Percentiles rank a stretch among this genome's conserved stretches.
Conservation (phyloP, 1,139 yeast genomes). For the Candida sojae region DNA sequence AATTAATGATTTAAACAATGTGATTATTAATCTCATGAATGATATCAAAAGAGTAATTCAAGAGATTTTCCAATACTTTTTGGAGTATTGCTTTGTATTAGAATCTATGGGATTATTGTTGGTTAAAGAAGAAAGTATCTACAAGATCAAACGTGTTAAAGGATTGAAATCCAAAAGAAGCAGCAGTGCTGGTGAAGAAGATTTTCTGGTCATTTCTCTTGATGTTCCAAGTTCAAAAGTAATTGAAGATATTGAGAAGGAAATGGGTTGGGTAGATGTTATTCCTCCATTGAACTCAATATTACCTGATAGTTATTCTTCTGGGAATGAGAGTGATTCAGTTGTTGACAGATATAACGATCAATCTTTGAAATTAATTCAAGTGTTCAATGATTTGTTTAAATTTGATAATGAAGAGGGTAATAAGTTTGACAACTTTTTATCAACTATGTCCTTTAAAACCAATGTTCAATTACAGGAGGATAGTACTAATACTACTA, state of each 20-base stretch:
- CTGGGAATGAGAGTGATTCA: conserved; percentile 8
- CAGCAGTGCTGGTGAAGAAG: conserved; percentile 19
- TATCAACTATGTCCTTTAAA: conserved; percentile 31
- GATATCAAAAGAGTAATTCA: conserved; percentile 22
- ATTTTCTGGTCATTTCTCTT: conserved; percentile 17
- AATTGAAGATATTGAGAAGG: conserved; percentile 26
- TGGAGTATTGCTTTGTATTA: conserved; percentile 58
- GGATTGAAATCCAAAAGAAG: conserved; percentile 55
- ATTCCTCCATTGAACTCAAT: conserved; percentile 19
- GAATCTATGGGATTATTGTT: conserved; percentile 80
- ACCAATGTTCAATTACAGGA: conserved; percentile 38
- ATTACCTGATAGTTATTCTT: conserved; percentile 15
- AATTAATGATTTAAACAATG: conserved; percentile 27
- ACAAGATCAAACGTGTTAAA: conserved; percentile 64
- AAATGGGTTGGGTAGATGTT: conserved; percentile 32
- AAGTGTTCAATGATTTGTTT: conserved; percentile 21
- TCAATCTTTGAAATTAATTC: conserved; percentile 20
- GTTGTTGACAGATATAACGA: conserved; percentile 18
- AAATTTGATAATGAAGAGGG: conserved; percentile 14
- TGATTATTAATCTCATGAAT: conserved; percentile 22
- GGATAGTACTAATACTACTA: conserved; percentile 24
- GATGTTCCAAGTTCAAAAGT: conserved; percentile 32
- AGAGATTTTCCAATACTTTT: conserved; percentile 28
- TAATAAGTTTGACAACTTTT: conserved; percentile 25
- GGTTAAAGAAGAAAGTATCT: conserved; percentile 36